Conservation (phyloP, 495 filamentous ascomycete species). For the Lasiosphaeria miniovina region DNA sequence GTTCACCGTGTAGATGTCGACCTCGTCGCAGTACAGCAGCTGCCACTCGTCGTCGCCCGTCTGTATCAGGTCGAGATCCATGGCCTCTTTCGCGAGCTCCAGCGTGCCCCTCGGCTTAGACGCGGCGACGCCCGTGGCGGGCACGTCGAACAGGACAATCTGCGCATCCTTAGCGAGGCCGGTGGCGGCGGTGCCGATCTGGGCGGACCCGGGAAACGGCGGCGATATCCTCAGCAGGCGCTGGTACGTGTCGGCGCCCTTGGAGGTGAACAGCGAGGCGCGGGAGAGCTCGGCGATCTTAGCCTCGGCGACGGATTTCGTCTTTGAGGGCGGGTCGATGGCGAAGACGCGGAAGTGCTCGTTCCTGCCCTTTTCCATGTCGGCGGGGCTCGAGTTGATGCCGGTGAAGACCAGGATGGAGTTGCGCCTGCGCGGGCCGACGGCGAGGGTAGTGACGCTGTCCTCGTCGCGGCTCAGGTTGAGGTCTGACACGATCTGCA, state of each 20-base stretch:
- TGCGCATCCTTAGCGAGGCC: conserved; percentile 68
- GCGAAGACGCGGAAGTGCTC: conserved; percentile 82
- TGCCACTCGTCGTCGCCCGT: conserved; percentile 58
- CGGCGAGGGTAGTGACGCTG: conserved; percentile 78
- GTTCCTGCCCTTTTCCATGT: conserved; percentile 74
- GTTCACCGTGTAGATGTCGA: conserved; percentile 62
- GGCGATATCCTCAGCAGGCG: conserved; percentile 70
- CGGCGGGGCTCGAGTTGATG: conserved; percentile 75
- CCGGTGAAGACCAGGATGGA: conserved; percentile 71
- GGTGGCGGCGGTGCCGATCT: conserved; percentile 71
- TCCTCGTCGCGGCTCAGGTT: conserved; percentile 86
- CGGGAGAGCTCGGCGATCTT: conserved; percentile 56
- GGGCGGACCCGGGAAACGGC: conserved; percentile 48
- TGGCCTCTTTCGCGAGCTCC: conserved; percentile 67
- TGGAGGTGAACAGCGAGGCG: conserved; percentile 62
- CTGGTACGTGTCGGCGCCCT: conserved; percentile 70
- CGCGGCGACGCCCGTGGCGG: conserved; percentile 47
- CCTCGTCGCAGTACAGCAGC: conserved; percentile 75
- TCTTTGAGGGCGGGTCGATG: conserved; percentile 49
- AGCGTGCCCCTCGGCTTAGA: conserved; percentile 67
- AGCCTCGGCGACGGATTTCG: conserved; percentile 29
- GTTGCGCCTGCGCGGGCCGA: conserved; percentile 53
- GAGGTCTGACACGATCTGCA: conserved; percentile 67
- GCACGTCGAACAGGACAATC: conserved; percentile 76
- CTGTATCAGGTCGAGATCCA: conserved; percentile 74